Conservation (phyloP, 129 eudicot species). For the Dittrichia graveolens region DNA sequence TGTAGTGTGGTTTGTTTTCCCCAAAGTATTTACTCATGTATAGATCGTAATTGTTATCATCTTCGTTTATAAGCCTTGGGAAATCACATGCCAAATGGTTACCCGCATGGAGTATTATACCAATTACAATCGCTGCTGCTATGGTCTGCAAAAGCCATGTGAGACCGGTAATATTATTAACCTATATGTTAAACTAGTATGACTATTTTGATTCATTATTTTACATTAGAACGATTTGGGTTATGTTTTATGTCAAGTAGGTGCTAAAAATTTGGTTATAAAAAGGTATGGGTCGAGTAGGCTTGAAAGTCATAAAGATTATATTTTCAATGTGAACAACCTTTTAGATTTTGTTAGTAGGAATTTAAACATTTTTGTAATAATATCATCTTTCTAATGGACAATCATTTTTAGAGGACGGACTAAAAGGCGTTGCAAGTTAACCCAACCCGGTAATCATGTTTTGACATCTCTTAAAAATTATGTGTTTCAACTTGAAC, state of each 20-base stretch:
- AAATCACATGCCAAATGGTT: slow-evolving; percentile 95
- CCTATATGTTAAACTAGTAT: not conserved
- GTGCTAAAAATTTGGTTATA: too few species aligned
- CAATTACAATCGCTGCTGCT: slow-evolving; percentile 87
- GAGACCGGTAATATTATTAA: not conserved
- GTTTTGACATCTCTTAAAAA: too few species aligned
- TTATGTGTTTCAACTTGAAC: not conserved
- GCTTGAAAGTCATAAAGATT: not conserved
- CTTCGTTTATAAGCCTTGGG: slow-evolving; percentile 71
- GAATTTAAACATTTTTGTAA: too few species aligned
- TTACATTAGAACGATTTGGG: not conserved
- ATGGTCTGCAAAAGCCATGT: slow-evolving; percentile 55
- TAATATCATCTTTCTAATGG: too few species aligned
- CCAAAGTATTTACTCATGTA: slow-evolving; percentile 57
- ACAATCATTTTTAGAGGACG: too few species aligned
- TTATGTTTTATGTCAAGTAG: not conserved
- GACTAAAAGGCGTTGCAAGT: too few species aligned
- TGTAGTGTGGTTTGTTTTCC: slow-evolving; percentile 51
- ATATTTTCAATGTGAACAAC: too few species aligned
- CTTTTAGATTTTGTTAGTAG: too few species aligned
- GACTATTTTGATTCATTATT: not conserved
- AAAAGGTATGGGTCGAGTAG: slow-evolving; percentile 1
- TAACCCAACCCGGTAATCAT: too few species aligned
- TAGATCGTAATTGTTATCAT: slow-evolving; percentile 37
- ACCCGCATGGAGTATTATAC: slow-evolving; percentile 88